Evolutionary conservation across 1,139 yeast species (phyloP), one percentile per base, ranked within the genome.

Genomic region (Protomyces inouyei): DNA sequence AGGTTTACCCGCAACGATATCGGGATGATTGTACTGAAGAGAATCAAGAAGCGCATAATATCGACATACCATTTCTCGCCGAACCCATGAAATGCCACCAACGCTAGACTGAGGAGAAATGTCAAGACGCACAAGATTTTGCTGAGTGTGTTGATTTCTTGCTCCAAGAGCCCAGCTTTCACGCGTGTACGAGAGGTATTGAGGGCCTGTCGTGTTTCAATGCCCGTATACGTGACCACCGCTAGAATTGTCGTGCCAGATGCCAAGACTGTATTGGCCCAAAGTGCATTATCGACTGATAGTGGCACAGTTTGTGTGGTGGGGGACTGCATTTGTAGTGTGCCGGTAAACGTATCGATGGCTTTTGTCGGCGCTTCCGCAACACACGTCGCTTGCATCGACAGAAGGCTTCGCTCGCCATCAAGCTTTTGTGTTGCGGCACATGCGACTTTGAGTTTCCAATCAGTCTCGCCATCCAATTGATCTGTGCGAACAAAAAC

Each of bases 231-330:
- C 1, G 90, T 79, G 23, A 95, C 85, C 71, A 93, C 85, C 0
- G 96, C 98, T 46, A 91, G 78, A n/a, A 61, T 64, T 14, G 95
- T 95, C 2, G 90, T 82, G 8, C 98, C 98, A 0, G 96, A 88
- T 0, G 98, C 98, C 40, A 95, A 78, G 0, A 95, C 97, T 0
- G 99, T 93, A 73, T 95, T 95, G 10, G 98, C 98, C 99, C 99
- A 95, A 72, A 95, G 76, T 0, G 98, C 90, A 73, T 93, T 93
- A 74, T 95, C 99, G 2, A 93, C 84, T 1, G 87, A 80, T 38
- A 95, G 78, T 2, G 97, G 92, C 40, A 90, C 74, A 68, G 85
- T 87, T 9, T 32, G 32, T 12, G 14, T n/a, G 6, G 21, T n/a
- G n/a, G 28, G 40, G 2, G 37, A 36, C 2, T 28, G 16, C 23